Evolutionary conservation across 2,329 filamentous ascomycete genomes (phyloP), one percentile per base, ranked within the genome.

Genomic region (Beauveria caledonica): DNA sequence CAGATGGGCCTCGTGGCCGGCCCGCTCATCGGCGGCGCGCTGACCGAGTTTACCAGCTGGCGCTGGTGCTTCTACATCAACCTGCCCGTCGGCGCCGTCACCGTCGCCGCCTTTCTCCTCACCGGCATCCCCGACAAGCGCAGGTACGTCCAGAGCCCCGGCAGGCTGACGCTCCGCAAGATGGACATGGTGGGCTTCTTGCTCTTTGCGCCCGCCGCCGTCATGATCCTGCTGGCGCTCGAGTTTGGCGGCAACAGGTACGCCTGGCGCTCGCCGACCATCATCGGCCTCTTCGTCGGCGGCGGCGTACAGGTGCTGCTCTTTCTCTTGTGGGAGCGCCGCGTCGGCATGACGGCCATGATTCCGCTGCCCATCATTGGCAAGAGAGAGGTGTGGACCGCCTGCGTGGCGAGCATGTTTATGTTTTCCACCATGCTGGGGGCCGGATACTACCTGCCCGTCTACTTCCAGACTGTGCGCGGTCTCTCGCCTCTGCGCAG

Each of bases 391-490:
- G 73, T 83, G n/a, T 75, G 72, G 68, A 68, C 74, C 10, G 72
- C 74, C 23, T 71, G 73, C 27, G 10, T 76, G 5, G 77, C 75
- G 45, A 72, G 73, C 25, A 72, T 78, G 36, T 73, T 77, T 58
- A 71, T 80, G 19, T 75, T 76, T 15, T 72, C 74, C 3, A 69
- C 73, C 11, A 76, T 78, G 54, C 76, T 81, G 62, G 65, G 80
- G 1, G 69, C 75, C 1, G 68, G 79, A 4, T 79, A 77, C 69
- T 79, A 78, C 62, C 68, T 81, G 5, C 78, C 80, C 1, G 72
- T 81, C 62, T 82, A 79, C 72, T 80, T 83, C 68, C 77, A 83
- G 68, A 73, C 75, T 36, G 72, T 81, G 63, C 74, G 74, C 62
- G 72, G 65, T 33, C 61, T 64, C 3, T 64, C 68, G 4, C 68